Base-by-base conservation (phyloP, 345 rosid genomes). In the Bruguiera sexangula region DNA sequence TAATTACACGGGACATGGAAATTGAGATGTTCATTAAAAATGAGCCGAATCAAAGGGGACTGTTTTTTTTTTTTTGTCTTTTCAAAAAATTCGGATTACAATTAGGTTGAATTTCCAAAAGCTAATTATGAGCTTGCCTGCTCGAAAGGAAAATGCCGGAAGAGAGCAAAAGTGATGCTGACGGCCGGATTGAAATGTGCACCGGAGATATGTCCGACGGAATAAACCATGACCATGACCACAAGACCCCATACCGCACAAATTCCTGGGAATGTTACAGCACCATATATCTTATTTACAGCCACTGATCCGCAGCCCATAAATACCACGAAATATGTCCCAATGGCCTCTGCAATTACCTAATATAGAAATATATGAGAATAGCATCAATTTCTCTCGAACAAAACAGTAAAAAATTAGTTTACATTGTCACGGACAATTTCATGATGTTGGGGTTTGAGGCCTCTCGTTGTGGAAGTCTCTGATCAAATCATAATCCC, bases 141-240 rank as follows among this genome's bases (percentile, higher is more conserved):
- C n/a, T 39, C 22, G n/a, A 34, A 5, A 4, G 79, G 79, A 39
- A 75, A 75, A 29, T 32, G 55, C 9, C 74, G 66, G 30, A 75
- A 70, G 26, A 60, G 21, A 15, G 79, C 75, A 21, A 66, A 61
- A 31, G 79, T 36, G 48, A 75, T 62, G 5, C 71, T 66, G 16
- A 75, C 79, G 8, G 79, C 74, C 10, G 79, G 79, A 43, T 75
- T 75, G 63, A 75, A 75, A 75, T 75, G 79, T n/a, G 79, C 79
- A n/a, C 79, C 75, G 20, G 79, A 75, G 48, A 75, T 65, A 58
- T 75, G 79, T 10, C 75, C 71, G 6, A 70, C 57, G 2, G 75
- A 59, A 60, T 75, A 70, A n/a, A 70, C 39, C 79, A 75, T 69
- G 7, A 75, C 74, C 75, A 65, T 75, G 3, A 75, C 79, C 18